Evolutionary conservation across 345 rosid species (phyloP).

Genomic region (Gossypium arboreum): DNA sequence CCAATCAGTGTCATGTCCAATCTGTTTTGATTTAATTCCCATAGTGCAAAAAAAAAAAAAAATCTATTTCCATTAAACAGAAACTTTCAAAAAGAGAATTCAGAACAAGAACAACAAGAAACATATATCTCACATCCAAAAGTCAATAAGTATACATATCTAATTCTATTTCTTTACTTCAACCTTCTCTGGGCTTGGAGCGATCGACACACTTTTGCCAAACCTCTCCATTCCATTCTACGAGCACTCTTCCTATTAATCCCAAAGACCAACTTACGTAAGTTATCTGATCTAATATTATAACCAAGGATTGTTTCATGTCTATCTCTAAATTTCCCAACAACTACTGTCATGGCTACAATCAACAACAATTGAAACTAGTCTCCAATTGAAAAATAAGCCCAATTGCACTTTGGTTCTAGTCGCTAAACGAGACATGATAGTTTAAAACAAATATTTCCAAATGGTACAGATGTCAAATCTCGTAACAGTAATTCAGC

Average conservation of each 20-base stretch:
- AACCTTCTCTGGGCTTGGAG: neutral
- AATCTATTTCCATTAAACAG: conserved; percentile 1
- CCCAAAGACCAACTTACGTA: neutral
- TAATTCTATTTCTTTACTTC: neutral
- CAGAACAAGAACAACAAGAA: neutral
- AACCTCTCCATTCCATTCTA: neutral
- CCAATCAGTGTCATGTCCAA: neutral
- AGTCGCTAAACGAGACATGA: neutral
- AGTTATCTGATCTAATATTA: neutral
- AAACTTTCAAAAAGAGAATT: neutral
- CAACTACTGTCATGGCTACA: neutral
- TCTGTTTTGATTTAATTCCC: neutral
- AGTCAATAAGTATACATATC: neutral
- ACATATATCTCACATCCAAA: neutral
- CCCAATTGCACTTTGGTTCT: neutral
- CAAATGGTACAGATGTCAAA: neutral
- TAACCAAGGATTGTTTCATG: neutral
- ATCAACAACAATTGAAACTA: neutral
- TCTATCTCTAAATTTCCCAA: neutral
- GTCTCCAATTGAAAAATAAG: neutral
- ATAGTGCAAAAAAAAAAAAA: neutral
- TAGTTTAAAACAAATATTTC: neutral
- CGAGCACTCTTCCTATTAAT: neutral
- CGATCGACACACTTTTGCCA: neutral
- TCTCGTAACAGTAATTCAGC: neutral